Evolutionary conservation across 2,329 filamentous ascomycete genomes (phyloP), one percentile per base, ranked within the genome.

Genomic region (Annulohypoxylon truncatum): DNA sequence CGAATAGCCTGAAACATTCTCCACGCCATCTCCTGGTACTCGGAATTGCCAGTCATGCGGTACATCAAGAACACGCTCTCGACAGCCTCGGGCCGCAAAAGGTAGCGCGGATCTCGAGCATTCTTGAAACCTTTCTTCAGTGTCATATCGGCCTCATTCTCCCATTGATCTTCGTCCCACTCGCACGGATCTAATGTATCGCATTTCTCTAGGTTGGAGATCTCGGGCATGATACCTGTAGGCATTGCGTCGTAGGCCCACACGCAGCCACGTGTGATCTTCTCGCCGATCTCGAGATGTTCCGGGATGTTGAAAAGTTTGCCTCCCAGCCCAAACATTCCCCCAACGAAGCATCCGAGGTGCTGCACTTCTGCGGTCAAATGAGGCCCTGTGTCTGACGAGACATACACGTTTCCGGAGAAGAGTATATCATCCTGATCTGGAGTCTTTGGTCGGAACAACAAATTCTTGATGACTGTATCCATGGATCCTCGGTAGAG

Each of bases 401-500:
- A 66, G 15, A 73, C 72, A 20, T 72, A 73, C 7, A 74, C 74
- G 7, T 77, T 76, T 10, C 84, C 89, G 0, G 87, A 82, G 13
- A 93, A 82, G 1, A 93, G 82, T 2, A 94, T 87, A 64, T 93
- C 86, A 2, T 83, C 81, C 46, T 85, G 82, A 2, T 83, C 79
- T 0, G 87, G 86, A 0, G 87, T 84, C 83, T 92, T 89, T 0
- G 91, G 92, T 1, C 89, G 86, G 79, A 90, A 94, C 58, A 94
- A 83, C 2, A 93, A 79, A 68, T 92, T 79, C 54, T 88, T 78
- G 44, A 86, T 85, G 0, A 86, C 86, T 0, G 86, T 83, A 8
- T 88, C 83, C 70, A 91, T 87, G 20, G 86, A 85, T 10, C 76
- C 79, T 62, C 85, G 81, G 75, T 92, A 93, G 82, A 93, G 87